A percentile compares a stretch with the other conserved stretches of the same genome.
Evolutionary conservation across 78 protist genomes (phyloP).

Genomic region (Cyanophora paradoxa): DNA sequence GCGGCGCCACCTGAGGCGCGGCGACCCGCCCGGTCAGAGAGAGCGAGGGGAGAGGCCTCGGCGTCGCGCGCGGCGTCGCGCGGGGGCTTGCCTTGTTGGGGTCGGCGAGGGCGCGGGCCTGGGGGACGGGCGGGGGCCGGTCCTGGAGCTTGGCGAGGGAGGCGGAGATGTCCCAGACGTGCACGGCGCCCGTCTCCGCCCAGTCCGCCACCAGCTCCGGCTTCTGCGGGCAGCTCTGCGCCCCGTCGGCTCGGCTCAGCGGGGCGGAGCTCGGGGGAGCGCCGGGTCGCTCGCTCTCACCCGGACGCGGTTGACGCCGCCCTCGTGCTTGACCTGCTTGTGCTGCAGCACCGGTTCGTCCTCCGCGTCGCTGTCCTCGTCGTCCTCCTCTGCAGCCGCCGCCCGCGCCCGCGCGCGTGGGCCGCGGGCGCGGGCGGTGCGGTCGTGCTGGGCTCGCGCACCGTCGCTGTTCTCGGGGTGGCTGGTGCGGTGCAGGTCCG

Average conservation of each 20-base stretch:
- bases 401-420: slow-evolving; percentile 37
- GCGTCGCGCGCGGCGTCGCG: too few species aligned
- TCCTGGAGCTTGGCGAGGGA: too few species aligned
- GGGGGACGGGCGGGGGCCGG: too few species aligned
- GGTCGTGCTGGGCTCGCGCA: slow-evolving; percentile 14
- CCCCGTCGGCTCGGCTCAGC: neutral
- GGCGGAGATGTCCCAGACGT: neutral
- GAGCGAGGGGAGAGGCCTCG: too few species aligned
- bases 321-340: slow-evolving; percentile 41
- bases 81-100: too few species aligned
- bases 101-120: too few species aligned
- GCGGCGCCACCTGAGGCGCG: too few species aligned
- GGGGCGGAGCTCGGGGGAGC: neutral
- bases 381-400: too few species aligned
- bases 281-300: slow-evolving; percentile 7
- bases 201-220: neutral
- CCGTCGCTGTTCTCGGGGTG: slow-evolving; percentile 31
- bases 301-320: slow-evolving; percentile 78
- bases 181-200: neutral
- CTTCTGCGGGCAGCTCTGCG: neutral
- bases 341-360: slow-evolving; percentile 59
- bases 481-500: slow-evolving; percentile 53
- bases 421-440: slow-evolving; percentile 22
- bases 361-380: slow-evolving; percentile 51
- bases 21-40: too few species aligned